Evolutionary conservation across 768 basidiomycete species (phyloP).

Genomic region (Xanthoconium purpureum): DNA sequence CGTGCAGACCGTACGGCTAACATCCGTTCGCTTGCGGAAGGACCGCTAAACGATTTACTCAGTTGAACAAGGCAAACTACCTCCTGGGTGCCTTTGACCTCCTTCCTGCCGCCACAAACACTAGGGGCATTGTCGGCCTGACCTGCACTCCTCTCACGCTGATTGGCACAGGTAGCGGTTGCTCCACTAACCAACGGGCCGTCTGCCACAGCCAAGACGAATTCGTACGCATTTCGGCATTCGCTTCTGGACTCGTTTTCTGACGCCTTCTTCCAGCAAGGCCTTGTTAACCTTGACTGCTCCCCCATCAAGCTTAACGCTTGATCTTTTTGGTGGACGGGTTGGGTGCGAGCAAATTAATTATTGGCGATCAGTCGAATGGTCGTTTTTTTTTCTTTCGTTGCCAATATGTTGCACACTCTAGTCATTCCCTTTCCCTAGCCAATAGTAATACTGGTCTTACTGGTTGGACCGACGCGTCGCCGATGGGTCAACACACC

Average conservation of each 20-base stretch:
- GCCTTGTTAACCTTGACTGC: constrained; percentile 7
- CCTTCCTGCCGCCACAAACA: neutral
- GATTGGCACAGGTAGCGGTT: constrained; percentile 5
- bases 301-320: neutral
- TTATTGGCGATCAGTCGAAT: neutral
- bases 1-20: neutral
- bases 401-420: neutral
- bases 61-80: neutral
- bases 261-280: neutral
- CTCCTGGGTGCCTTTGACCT: neutral
- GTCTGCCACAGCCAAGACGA: constrained; percentile 12
- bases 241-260: neutral
- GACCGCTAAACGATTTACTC: neutral
- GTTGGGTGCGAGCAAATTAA: neutral
- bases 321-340: neutral
- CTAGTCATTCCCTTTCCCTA: neutral
- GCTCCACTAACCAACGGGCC: neutral
- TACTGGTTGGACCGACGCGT: too few relatives aligned
- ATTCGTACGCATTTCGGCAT: neutral
- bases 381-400: neutral
- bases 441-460: too few relatives aligned
- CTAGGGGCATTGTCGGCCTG: constrained; percentile 5
- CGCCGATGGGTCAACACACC: too few relatives aligned
- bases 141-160: constrained; percentile 6
- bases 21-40: neutral